phyloP scores from a whole-genome alignment of 768 basidiomycete genomes.

The Agrocybe praecox region DNA sequence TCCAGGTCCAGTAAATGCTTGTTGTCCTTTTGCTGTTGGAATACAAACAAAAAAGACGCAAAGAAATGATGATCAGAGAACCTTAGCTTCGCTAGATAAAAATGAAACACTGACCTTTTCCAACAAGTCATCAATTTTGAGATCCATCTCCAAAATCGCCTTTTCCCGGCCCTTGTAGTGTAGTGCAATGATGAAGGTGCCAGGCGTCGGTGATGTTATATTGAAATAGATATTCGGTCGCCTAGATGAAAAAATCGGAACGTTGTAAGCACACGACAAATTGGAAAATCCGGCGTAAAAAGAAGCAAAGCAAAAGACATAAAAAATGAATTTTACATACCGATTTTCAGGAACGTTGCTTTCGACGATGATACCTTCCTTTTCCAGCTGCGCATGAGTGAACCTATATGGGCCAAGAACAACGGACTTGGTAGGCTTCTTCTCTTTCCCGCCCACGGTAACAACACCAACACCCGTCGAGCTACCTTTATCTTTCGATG shows the following conservation, averaged over 20 bases:
- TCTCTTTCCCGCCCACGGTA: slow-evolving; percentile 95
- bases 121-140: slow-evolving; percentile 96
- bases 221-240: slow-evolving; percentile 99
- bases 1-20: slow-evolving; percentile 95
- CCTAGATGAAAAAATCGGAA: slow-evolving; percentile 39
- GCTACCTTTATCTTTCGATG: slow-evolving; percentile 86
- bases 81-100: not conserved
- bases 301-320: too few species aligned
- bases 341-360: slow-evolving; percentile 99
- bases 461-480: slow-evolving; percentile 93
- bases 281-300: not conserved
- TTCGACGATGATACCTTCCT: slow-evolving; percentile 98
- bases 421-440: slow-evolving; percentile 83
- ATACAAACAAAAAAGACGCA: slow-evolving; percentile 1
- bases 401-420: slow-evolving; percentile 96
- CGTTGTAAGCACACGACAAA: slow-evolving; percentile 11
- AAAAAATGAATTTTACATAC: slow-evolving; percentile 51
- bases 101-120: slow-evolving; percentile 73
- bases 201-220: slow-evolving; percentile 95
- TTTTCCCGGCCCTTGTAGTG: slow-evolving; percentile 99
- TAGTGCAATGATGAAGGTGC: slow-evolving; percentile 97
- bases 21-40: slow-evolving; percentile 95
- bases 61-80: not conserved
- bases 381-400: slow-evolving; percentile 97
- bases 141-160: slow-evolving; percentile 99